phyloP scores from a whole-genome alignment of 1,139 yeast species.

The Saccharomyces hybrid region DNA sequence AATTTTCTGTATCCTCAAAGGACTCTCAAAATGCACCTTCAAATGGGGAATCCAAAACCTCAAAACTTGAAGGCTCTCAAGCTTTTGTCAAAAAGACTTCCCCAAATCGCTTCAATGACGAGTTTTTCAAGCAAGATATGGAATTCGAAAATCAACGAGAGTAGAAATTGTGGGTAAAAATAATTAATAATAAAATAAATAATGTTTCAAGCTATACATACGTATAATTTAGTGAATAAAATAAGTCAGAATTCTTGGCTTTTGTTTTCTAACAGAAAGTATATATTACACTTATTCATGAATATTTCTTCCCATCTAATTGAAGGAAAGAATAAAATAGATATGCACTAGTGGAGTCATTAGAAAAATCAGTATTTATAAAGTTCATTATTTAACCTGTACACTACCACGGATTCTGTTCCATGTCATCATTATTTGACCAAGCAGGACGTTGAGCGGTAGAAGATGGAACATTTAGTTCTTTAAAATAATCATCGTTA shows the following conservation, averaged over 20 bases:
- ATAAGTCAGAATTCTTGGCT: no score
- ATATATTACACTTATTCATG: no score
- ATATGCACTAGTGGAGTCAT: neutral
- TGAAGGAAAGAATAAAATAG: neutral
- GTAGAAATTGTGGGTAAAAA: neutral
- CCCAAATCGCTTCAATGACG: constrained; percentile 7
- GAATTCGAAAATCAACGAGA: neutral
- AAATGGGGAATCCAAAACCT: neutral
- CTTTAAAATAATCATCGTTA: constrained; percentile 15
- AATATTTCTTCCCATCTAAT: neutral
- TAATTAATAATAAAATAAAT: neutral
- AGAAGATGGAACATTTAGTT: constrained; percentile 20
- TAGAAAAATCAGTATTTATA: neutral
- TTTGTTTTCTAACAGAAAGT: neutral
- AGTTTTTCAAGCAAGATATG: constrained; percentile 4
- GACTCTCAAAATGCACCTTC: neutral
- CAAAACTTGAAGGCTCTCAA: constrained; percentile 2
- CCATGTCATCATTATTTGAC: constrained; percentile 24
- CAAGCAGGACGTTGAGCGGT: constrained; percentile 23
- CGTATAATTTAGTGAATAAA: neutral
- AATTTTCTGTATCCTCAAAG: neutral
- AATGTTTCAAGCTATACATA: neutral
- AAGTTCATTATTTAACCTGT: neutral
- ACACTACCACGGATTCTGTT: constrained; percentile 30
- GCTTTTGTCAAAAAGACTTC: constrained; percentile 11